Evolutionary conservation across 345 rosid species (phyloP), one percentile per base, ranked within the genome.

Genomic region (Lagerstroemia speciosa): DNA sequence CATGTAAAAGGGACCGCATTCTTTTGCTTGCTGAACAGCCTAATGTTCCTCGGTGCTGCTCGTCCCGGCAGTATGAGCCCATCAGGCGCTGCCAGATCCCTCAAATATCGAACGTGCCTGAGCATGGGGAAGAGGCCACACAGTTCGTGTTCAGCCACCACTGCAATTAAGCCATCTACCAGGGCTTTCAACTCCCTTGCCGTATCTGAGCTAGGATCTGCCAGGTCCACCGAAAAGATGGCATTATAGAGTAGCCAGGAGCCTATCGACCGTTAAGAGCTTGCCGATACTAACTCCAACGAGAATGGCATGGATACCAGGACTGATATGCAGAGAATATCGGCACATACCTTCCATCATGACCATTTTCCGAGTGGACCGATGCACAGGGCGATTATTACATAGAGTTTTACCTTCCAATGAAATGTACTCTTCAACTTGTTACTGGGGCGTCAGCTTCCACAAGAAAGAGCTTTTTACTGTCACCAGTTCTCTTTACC

Each of bases 121-220:
- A 81, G 68, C 8, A 72, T 27, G 3, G 82, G 82, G 66, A 74
- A 78, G 41, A 68, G 69, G 43, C 78, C 85, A 7, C 82, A 77
- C 5, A 81, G 14, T 58, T 81, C 78, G 30, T 80, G 82, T n/a
- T 73, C 68, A 6, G 73, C 70, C 29, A 72, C 85, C 45, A 67
- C 33, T 48, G 67, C 66, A 46, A 70, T 34, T 19, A 78, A 68
- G 26, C 0, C 19, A 12, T 11, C 14, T 0, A 66, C 67, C 57
- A 74, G 26, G 34, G 66, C 48, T 62, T 69, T 78, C 22, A 80
- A 71, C 38, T 78, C 74, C 37, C 30, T 2, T 0, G 69, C 65
- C 2, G 11, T 5, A 1, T 64, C 31, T 0, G 79, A 73, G 1
- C 33, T n/a, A 0, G 64, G 34, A 33, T 71, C 64, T 20, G 57